Evolutionary conservation across 768 basidiomycete species (phyloP).

Genomic region (Amanita molliuscula): DNA sequence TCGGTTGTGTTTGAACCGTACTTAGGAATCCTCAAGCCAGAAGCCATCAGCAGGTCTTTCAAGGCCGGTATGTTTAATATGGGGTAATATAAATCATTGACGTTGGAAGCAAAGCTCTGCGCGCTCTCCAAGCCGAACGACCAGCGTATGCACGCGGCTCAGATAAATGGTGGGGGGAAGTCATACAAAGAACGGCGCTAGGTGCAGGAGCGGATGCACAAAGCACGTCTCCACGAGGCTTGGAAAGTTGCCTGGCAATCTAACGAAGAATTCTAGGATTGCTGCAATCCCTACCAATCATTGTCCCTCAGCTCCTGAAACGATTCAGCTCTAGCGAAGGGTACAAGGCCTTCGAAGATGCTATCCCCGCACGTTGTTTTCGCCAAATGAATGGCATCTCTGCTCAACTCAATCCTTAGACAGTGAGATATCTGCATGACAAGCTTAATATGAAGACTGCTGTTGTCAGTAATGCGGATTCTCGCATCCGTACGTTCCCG

Average conservation of each 20-base stretch:
- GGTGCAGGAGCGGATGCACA: conserved; percentile 59
- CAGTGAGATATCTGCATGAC: conserved; percentile 37
- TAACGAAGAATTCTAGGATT: conserved; percentile 30
- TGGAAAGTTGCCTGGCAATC: background rate
- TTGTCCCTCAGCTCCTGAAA: conserved; percentile 50
- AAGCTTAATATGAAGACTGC: conserved; percentile 38
- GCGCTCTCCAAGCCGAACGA: conserved; percentile 39
- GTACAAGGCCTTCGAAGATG: conserved; percentile 34
- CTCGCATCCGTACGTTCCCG: conserved; percentile 44
- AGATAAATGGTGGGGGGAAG: conserved; percentile 67
- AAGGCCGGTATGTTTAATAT: conserved; percentile 33
- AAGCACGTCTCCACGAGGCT: conserved; percentile 23
- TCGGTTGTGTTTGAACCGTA: conserved; percentile 57
- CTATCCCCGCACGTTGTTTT: conserved; percentile 19
- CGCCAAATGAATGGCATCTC: background rate
- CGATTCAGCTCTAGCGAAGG: conserved; percentile 66
- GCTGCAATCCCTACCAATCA: conserved; percentile 37
- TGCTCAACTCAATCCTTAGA: conserved; percentile 4
- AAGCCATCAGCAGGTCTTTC: conserved; percentile 46
- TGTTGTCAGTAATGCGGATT: conserved; percentile 65
- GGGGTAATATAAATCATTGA: background rate
- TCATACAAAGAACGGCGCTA: conserved; percentile 63
- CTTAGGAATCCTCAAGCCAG: conserved; percentile 49
- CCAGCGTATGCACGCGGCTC: conserved; percentile 51
- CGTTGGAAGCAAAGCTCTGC: conserved; percentile 23